Evolutionary conservation across 2,329 filamentous ascomycete genomes (phyloP).

Genomic region (Dactylellina cionopaga): DNA sequence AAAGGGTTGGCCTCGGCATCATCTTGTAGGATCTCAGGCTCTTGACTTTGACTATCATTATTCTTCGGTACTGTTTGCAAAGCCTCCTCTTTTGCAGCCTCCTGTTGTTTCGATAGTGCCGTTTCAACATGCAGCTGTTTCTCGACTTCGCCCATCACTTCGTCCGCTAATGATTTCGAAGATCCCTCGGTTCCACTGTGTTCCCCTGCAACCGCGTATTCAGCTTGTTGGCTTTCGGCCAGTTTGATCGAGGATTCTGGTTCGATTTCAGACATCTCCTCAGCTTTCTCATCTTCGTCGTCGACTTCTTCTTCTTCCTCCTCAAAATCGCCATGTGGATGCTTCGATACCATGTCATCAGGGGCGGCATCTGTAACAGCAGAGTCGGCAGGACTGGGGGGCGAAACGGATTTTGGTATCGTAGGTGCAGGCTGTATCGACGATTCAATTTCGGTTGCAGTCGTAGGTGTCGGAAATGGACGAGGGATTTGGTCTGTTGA

Average conservation of each 20-base stretch:
- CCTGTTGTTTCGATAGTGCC: conserved; percentile 44
- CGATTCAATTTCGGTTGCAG: conserved; percentile 36
- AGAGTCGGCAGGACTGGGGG: conserved; percentile 47
- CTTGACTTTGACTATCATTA: neutral
- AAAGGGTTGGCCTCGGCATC: neutral
- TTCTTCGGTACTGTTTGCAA: neutral
- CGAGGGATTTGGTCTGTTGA: conserved; percentile 30
- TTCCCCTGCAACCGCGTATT: neutral
- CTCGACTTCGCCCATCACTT: conserved; percentile 48
- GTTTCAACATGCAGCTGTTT: conserved; percentile 51
- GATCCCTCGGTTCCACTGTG: neutral
- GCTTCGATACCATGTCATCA: neutral
- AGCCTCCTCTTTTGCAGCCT: neutral
- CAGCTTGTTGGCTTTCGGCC: neutral
- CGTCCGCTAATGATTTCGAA: conserved; percentile 17
- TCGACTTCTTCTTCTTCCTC: neutral
- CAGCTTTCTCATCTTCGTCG: neutral
- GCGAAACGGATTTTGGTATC: conserved; percentile 31
- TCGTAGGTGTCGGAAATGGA: conserved; percentile 48
- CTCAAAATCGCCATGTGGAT: neutral
- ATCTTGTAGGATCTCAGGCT: neutral
- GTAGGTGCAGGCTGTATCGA: conserved; percentile 22
- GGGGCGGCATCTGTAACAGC: neutral
- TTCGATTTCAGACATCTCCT: conserved; percentile 22
- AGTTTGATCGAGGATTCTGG: neutral